These are phyloP conservation scores for Stephania cephalantha DNA, from an alignment of 164 flowering plant genomes.

Conservation along the genomic window DNA sequence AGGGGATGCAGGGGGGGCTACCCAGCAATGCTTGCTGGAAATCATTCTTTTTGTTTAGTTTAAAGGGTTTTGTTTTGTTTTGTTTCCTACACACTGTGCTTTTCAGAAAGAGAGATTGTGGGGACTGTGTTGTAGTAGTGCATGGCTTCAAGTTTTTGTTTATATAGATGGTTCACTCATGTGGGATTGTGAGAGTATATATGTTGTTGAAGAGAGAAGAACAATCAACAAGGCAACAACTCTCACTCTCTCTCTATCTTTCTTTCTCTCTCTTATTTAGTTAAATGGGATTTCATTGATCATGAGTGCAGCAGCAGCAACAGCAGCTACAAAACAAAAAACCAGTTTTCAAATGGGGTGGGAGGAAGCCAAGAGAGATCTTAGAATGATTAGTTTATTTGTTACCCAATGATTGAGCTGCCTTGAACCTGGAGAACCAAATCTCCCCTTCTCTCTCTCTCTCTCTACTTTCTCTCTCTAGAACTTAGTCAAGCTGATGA, in stretches of 20 bases:
- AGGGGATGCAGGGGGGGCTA: slow-evolving; percentile 51
- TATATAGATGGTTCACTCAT: slow-evolving; percentile 2
- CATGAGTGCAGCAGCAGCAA: slow-evolving; percentile 29
- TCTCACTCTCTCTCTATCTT: too few relatives aligned
- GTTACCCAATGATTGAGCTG: slow-evolving; percentile 55
- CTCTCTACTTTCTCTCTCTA: slow-evolving; percentile 13
- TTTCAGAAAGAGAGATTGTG: slow-evolving; percentile 23
- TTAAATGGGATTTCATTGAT: slow-evolving; percentile 13
- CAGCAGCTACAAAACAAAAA: slow-evolving; percentile 33
- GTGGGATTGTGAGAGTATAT: slow-evolving; percentile 4
- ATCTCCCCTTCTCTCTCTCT: slow-evolving; percentile 9
- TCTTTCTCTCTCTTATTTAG: neutral
- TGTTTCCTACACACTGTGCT: slow-evolving; percentile 23
- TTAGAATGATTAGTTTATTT: slow-evolving; percentile 48
- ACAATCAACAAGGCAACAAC: too few relatives aligned
- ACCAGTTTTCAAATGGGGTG: slow-evolving; percentile 22
- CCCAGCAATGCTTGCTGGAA: slow-evolving; percentile 43
- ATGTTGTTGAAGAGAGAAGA: too few relatives aligned
- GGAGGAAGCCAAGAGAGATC: slow-evolving; percentile 18
- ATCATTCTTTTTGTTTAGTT: slow-evolving; percentile 74
- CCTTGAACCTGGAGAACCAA: slow-evolving; percentile 19
- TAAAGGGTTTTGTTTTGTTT: slow-evolving; percentile 44
- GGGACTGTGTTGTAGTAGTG: neutral
- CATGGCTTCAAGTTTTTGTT: slow-evolving; percentile 16
- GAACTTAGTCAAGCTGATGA: slow-evolving; percentile 20